Conservation (phyloP, 192 early-diverging fungal species). For the Chytriomyces sp. region DNA sequence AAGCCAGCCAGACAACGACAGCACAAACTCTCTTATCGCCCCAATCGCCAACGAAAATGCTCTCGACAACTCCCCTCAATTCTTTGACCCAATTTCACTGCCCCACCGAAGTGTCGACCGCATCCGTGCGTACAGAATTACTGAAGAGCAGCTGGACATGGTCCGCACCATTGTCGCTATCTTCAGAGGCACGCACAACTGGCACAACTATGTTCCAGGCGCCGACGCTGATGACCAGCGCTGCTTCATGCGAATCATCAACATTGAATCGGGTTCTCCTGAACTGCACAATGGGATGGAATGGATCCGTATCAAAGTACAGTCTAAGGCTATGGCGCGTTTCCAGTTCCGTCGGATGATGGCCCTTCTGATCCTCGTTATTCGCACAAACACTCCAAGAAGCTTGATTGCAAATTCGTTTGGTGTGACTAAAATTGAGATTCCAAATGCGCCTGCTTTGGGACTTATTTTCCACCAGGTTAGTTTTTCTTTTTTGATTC, state of each 20-base stretch:
- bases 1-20: neutral
- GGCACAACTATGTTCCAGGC: conserved; percentile 49
- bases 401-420: conserved; percentile 48
- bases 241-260: conserved; percentile 46
- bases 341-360: conserved; percentile 51
- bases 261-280: conserved; percentile 40
- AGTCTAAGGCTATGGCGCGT: conserved; percentile 37
- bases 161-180: conserved; percentile 37
- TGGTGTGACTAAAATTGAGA: conserved; percentile 36
- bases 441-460: conserved; percentile 42
- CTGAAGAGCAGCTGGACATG: conserved; percentile 31
- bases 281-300: conserved; percentile 47
- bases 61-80: conserved; percentile 8
- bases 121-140: conserved; percentile 38
- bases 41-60: neutral
- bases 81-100: conserved; percentile 50
- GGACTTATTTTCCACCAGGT: conserved; percentile 41
- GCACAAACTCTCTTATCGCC: neutral
- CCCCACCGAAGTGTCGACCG: conserved; percentile 42
- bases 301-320: conserved; percentile 48
- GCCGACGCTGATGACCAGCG: conserved; percentile 36
- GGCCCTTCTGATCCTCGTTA: conserved; percentile 33
- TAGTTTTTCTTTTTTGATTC: neutral
- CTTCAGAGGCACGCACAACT: conserved; percentile 48
- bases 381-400: conserved; percentile 49